phyloP scores from a whole-genome alignment of 2,329 filamentous ascomycete genomes.

The Knufia fluminis region DNA sequence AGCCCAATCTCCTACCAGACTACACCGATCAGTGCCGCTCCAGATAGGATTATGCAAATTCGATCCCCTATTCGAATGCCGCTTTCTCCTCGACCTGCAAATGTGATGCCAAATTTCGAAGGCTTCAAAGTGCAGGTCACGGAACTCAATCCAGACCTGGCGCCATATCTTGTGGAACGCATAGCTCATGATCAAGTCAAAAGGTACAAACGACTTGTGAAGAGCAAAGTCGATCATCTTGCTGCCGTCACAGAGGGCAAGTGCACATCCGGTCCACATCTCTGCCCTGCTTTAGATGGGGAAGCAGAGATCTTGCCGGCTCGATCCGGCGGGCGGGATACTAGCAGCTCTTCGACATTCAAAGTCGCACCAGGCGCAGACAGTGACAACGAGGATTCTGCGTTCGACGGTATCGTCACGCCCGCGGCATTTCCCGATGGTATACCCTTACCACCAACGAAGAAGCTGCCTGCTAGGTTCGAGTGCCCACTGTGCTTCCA shows the following conservation, averaged over 20 bases:
- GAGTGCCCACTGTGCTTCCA: constrained; percentile 84
- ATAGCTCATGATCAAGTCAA: constrained; percentile 72
- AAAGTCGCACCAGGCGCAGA: constrained; percentile 46
- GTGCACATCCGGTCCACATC: constrained; percentile 52
- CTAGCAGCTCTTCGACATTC: constrained; percentile 45
- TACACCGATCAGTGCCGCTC: neutral
- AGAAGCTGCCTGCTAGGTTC: constrained; percentile 70
- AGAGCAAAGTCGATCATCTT: constrained; percentile 60
- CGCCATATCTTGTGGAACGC: constrained; percentile 62
- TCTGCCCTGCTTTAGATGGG: constrained; percentile 62
- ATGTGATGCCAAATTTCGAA: constrained; percentile 60
- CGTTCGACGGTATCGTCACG: constrained; percentile 58
- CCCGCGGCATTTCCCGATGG: constrained; percentile 68
- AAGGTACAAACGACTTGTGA: constrained; percentile 69
- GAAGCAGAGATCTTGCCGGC: constrained; percentile 52
- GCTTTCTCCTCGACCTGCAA: constrained; percentile 52
- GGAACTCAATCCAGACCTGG: constrained; percentile 63
- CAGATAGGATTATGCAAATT: constrained; percentile 7
- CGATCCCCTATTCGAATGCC: constrained; percentile 41
- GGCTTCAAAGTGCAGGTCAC: constrained; percentile 70
- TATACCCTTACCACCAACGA: constrained; percentile 72
- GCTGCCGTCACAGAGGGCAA: constrained; percentile 46
- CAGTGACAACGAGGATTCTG: constrained; percentile 58
- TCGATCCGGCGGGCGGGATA: constrained; percentile 42
- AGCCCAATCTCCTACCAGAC: neutral